These are phyloP conservation scores for Corylus heterophylla DNA, from an alignment of 306 rosid genomes.

Conservation along the genomic window DNA sequence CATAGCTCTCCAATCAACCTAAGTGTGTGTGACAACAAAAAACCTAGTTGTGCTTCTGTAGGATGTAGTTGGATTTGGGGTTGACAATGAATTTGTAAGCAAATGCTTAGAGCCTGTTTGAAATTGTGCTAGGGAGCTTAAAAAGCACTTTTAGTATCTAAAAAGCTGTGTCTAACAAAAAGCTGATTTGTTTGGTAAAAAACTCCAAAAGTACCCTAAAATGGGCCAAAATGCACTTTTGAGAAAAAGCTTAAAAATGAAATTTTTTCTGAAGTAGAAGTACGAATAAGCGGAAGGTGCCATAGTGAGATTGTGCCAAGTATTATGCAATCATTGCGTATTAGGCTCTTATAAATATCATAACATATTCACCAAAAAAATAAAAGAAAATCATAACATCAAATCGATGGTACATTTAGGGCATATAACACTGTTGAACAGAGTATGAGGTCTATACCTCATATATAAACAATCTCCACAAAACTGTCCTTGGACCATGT, in stretches of 20 bases:
- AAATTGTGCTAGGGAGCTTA: no score
- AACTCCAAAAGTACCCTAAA: no score
- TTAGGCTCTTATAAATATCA: not conserved
- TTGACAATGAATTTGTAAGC: no score
- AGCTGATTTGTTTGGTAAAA: no score
- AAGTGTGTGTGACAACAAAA: not conserved
- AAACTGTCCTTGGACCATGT: conserved; percentile 80
- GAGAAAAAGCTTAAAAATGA: no score
- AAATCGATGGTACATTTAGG: not conserved
- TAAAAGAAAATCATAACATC: no score
- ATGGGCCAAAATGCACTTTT: no score
- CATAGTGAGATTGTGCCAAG: not conserved
- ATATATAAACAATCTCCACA: conserved; percentile 98
- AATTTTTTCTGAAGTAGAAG: not conserved
- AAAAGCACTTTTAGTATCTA: no score
- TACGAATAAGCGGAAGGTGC: not conserved
- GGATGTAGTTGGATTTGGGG: not conserved
- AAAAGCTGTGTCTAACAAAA: no score
- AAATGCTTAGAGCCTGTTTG: no score
- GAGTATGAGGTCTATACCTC: conserved; percentile 51
- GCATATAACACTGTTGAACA: conserved; percentile 18
- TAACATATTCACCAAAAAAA: not conserved
- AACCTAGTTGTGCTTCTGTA: not conserved
- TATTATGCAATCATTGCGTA: not conserved
- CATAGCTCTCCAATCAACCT: not conserved